Percentiles rank a stretch among this genome's conserved stretches.
Evolutionary conservation across 2,329 filamentous ascomycete species (phyloP).

Genomic region (Ceratocystis eucalypticola): DNA sequence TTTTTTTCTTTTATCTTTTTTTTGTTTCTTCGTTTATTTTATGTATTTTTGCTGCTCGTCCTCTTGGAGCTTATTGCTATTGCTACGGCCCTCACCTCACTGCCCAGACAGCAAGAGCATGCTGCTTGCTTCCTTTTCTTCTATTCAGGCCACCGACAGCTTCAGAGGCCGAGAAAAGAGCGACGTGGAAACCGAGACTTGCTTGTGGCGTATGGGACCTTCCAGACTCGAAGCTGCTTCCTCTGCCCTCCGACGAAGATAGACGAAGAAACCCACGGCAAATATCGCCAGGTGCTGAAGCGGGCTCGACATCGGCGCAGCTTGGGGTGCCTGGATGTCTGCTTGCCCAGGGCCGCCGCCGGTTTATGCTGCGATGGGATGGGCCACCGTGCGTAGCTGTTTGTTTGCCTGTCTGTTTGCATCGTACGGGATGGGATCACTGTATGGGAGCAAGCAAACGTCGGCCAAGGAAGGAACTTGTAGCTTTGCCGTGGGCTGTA

Average conservation of each 20-base stretch:
- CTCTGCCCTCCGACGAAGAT: no score
- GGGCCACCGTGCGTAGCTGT: neutral
- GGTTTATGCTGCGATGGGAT: no score
- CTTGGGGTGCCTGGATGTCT: neutral
- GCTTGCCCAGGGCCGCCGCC: neutral
- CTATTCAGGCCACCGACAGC: neutral
- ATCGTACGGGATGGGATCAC: neutral
- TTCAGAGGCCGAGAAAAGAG: neutral
- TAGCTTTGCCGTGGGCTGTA: neutral
- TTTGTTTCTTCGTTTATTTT: no score
- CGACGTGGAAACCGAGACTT: neutral
- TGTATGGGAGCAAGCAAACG: neutral
- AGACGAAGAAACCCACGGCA: no score
- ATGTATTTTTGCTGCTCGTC: no score
- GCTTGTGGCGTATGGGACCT: neutral
- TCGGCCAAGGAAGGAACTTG: neutral
- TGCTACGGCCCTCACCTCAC: constrained; percentile 7
- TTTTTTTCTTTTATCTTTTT: no score
- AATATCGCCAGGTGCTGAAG: neutral
- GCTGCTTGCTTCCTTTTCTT: neutral
- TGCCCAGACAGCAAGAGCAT: no score
- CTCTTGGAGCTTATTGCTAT: constrained; percentile 4
- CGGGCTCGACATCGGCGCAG: neutral
- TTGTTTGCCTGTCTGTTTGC: neutral
- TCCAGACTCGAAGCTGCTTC: neutral